Evolutionary conservation across 179 eudicot genomes (phyloP).

Genomic region (Beta lomatogona): DNA sequence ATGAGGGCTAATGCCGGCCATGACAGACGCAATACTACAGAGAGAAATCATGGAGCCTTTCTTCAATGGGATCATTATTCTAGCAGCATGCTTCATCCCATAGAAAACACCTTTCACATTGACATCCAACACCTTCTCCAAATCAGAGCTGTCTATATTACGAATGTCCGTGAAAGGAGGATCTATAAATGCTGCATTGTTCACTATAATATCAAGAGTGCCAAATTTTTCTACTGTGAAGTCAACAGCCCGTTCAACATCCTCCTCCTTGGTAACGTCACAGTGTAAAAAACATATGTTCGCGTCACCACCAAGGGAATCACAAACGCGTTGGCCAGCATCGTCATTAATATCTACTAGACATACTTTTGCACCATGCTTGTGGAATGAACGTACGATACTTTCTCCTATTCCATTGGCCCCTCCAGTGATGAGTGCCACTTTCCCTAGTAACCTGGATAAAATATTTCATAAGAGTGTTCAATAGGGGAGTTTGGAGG

Average conservation of each 20-base stretch:
- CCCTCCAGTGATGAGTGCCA: slow-evolving; percentile 88
- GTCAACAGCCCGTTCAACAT: slow-evolving; percentile 65
- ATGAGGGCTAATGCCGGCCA: slow-evolving; percentile 75
- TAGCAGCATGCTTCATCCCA: slow-evolving; percentile 96
- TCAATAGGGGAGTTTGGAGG: no score
- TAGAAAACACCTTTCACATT: slow-evolving; percentile 81
- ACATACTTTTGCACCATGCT: slow-evolving; percentile 84
- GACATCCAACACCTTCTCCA: slow-evolving; percentile 66
- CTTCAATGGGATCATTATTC: slow-evolving; percentile 75
- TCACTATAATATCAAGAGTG: slow-evolving; percentile 77
- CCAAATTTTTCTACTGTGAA: slow-evolving; percentile 61
- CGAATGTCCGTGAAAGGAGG: slow-evolving; percentile 72
- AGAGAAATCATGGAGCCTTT: slow-evolving; percentile 74
- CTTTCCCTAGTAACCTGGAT: slow-evolving; percentile 78
- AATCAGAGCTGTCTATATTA: slow-evolving; percentile 44
- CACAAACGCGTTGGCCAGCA: slow-evolving; percentile 51
- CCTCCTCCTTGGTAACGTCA: slow-evolving; percentile 72
- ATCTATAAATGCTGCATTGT: slow-evolving; percentile 77
- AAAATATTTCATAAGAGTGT: no score
- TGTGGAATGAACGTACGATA: slow-evolving; percentile 77
- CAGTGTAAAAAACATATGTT: slow-evolving; percentile 52
- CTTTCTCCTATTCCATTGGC: slow-evolving; percentile 89
- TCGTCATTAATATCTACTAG: slow-evolving; percentile 64
- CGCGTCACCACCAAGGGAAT: slow-evolving; percentile 45
- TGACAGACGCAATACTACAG: slow-evolving; percentile 54